phyloP scores from a whole-genome alignment of 2,329 filamentous ascomycete genomes.

The Exophiala alcalophila region DNA sequence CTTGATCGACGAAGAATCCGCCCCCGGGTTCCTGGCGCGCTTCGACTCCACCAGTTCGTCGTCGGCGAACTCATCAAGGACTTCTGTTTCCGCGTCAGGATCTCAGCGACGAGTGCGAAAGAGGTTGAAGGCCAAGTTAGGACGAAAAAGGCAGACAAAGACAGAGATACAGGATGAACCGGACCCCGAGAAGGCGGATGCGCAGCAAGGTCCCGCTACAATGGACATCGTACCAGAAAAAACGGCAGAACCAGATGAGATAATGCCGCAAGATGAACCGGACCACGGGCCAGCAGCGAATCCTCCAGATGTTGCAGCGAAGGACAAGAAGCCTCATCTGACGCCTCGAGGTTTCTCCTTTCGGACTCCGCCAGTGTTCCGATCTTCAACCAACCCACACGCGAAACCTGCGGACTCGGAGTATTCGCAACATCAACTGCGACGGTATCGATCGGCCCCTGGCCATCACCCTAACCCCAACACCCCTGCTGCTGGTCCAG shows the following conservation, averaged over 20 bases:
- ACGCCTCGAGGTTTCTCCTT: conserved; percentile 21
- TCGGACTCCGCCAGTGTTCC: conserved; percentile 25
- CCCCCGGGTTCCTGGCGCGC: conserved; percentile 60
- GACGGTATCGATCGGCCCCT: conserved; percentile 51
- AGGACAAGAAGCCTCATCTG: conserved; percentile 10
- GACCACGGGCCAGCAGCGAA: conserved; percentile 3
- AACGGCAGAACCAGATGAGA: conserved; percentile 14
- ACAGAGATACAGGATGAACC: conserved; percentile 61
- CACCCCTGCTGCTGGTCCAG: not conserved
- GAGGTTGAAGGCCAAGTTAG: conserved; percentile 39
- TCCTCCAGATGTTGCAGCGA: conserved; percentile 1
- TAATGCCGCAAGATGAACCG: not conserved
- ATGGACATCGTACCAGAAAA: conserved; percentile 12
- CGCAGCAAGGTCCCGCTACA: conserved; percentile 1
- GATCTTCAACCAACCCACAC: conserved; percentile 18
- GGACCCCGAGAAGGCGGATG: conserved; percentile 40
- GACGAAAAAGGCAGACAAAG: conserved; percentile 29
- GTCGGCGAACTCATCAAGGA: conserved; percentile 42
- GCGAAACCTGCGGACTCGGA: conserved; percentile 1
- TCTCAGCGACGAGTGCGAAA: conserved; percentile 51
- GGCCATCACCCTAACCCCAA: conserved; percentile 47
- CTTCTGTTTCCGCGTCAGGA: conserved; percentile 29
- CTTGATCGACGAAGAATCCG: conserved; percentile 54
- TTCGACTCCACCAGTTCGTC: conserved; percentile 46
- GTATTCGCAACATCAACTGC: conserved; percentile 9